phyloP scores from a whole-genome alignment of 768 basidiomycete species.

The Lactarius sanguifluus region DNA sequence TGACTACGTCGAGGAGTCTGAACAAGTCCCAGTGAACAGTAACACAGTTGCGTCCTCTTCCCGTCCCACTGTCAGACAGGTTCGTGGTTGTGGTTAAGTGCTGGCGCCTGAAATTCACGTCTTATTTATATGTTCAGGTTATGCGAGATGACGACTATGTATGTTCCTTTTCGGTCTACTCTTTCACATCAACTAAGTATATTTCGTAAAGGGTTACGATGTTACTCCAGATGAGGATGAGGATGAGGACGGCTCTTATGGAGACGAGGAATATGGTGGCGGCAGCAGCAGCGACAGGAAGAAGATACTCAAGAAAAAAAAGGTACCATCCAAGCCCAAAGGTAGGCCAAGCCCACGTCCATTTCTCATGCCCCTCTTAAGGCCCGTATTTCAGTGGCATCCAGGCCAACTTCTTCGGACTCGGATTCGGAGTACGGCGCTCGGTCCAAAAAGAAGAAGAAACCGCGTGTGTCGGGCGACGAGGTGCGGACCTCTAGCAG shows the following conservation, averaged over 20 bases:
- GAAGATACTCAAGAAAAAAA: constrained; percentile 69
- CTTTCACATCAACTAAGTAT: constrained; percentile 28
- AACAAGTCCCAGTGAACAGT: constrained; percentile 41
- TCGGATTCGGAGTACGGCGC: constrained; percentile 88
- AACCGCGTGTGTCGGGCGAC: constrained; percentile 51
- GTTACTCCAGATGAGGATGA: constrained; percentile 51
- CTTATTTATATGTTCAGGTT: constrained; percentile 32
- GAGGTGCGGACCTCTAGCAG: constrained; percentile 77
- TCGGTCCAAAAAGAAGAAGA: constrained; percentile 85
- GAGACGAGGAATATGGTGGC: constrained; percentile 65
- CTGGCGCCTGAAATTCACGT: constrained; percentile 18
- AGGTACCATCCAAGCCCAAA: constrained; percentile 57
- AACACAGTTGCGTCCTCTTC: constrained; percentile 43
- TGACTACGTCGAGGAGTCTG: constrained; percentile 51
- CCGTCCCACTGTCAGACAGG: constrained; percentile 35
- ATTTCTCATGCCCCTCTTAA: constrained; percentile 27
- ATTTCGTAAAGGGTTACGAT: constrained; percentile 54
- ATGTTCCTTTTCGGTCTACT: constrained; percentile 36
- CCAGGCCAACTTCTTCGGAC: constrained; percentile 64
- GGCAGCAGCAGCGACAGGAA: constrained; percentile 48
- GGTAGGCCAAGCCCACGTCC: constrained; percentile 41
- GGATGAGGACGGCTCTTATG: constrained; percentile 76
- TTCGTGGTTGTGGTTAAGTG: constrained; percentile 32
- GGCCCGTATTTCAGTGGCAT: constrained; percentile 37
- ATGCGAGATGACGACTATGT: constrained; percentile 51